These are phyloP conservation scores for Didymella glomerata DNA, from an alignment of 2,329 filamentous ascomycete genomes.

Conservation along the genomic window DNA sequence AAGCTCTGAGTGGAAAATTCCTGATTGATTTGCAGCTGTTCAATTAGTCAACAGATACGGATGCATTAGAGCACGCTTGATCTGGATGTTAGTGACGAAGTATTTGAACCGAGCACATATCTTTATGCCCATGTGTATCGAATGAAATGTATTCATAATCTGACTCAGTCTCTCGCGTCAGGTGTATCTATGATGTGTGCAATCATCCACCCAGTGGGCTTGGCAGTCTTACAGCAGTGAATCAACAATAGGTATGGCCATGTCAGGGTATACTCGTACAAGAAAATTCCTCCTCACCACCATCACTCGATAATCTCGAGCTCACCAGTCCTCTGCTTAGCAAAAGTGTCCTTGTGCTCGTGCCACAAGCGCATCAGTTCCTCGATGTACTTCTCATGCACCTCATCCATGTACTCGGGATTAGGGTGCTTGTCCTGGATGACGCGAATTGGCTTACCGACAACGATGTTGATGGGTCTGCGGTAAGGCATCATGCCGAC, in stretches of 20 bases:
- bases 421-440: slow-evolving; percentile 70
- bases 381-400: slow-evolving; percentile 80
- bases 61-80: no score
- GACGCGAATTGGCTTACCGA: slow-evolving; percentile 82
- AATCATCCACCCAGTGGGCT: neutral
- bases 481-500: slow-evolving; percentile 96
- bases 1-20: neutral
- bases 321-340: slow-evolving; percentile 68
- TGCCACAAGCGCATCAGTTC: slow-evolving; percentile 80
- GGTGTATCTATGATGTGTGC: slow-evolving; percentile 3
- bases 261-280: slow-evolving; percentile 3
- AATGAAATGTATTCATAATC: neutral
- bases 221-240: neutral
- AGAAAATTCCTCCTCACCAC: neutral
- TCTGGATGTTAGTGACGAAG: neutral
- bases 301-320: slow-evolving; percentile 69
- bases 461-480: slow-evolving; percentile 84
- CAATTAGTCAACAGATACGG: no score
- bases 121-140: neutral
- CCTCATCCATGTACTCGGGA: slow-evolving; percentile 77
- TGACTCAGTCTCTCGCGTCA: neutral
- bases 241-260: slow-evolving; percentile 3
- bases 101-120: neutral
- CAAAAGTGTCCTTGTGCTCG: slow-evolving; percentile 79
- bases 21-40: neutral